Base-by-base conservation (phyloP, 2,329 filamentous ascomycete species). In the Pseudofabraea citricarpa region DNA sequence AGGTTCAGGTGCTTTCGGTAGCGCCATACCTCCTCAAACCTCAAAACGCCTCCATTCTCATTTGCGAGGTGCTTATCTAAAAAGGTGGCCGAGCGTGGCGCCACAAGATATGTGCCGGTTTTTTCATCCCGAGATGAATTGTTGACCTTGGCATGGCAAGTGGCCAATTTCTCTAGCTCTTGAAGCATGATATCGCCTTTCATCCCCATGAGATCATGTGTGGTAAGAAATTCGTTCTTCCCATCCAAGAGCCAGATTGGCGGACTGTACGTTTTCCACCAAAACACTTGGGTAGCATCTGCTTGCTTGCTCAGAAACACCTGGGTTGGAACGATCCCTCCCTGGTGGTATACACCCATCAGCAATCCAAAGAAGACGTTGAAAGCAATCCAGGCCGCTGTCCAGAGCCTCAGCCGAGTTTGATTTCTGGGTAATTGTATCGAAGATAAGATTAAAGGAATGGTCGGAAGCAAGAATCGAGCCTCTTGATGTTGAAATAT, bases 211-310 rank as follows among this genome's bases (percentile, higher is more conserved):
- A 90, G 69, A 56, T 90, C 87, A 46, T 73, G 72, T 1, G 86
- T 90, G 22, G 68, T 72, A n/a, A 90, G 65, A 8, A 85, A 73
- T 52, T 82, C 76, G 51, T 86, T 89, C 63, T 85, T 86, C 42
- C 84, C 83, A 51, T 89, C 84, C 6, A 90, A 70, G 16, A 91
- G 73, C 85, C 87, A 91, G 26, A 85, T 83, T 0, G 87, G 87
- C 15, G 87, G 87, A 60, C 82, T 86, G 60, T 90, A 90, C 1
- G 87, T 90, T 62, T 90, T 90, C 87, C 87, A 91, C 87, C 87
- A 91, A 40, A 63, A 50, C 3, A 83, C 83, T 24, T 83, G 74
- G 2, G 80, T 81, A 7, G 85, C 79, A 50, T 85, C 82, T 51
- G 48, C 48, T 43, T 86, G 81, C 43, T 77, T 77, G 56, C 81